Evolutionary conservation across 192 early-diverging fungal genomes (phyloP).

Genomic region (Dissophora globulifera): DNA sequence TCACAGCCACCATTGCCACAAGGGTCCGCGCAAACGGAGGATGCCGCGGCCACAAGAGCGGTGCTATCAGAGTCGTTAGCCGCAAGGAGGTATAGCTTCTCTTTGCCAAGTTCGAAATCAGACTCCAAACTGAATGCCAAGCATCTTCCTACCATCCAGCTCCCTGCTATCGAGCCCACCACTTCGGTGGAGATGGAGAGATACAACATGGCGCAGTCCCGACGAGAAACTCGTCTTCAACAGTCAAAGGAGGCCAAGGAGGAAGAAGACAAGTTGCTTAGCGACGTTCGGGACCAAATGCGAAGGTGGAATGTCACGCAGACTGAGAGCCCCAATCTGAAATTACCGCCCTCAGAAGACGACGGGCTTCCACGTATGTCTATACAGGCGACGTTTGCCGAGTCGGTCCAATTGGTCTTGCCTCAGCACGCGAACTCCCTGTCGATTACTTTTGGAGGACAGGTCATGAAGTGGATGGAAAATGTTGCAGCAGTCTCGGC

Average conservation of each 20-base stretch:
- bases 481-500: constrained; percentile 69
- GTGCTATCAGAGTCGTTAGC: constrained; percentile 25
- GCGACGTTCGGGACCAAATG: constrained; percentile 56
- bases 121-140: background rate
- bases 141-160: constrained; percentile 19
- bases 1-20: constrained; percentile 2
- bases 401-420: constrained; percentile 73
- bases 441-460: constrained; percentile 76
- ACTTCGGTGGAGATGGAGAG: constrained; percentile 64
- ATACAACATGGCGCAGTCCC: constrained; percentile 66
- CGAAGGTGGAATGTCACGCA: constrained; percentile 50
- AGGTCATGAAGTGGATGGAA: constrained; percentile 82
- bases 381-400: constrained; percentile 64
- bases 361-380: constrained; percentile 24
- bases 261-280: constrained; percentile 36
- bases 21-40: background rate
- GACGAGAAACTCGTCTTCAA: constrained; percentile 57
- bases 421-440: constrained; percentile 79
- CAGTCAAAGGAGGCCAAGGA: constrained; percentile 21
- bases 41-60: constrained; percentile 13
- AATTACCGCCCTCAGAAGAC: background rate
- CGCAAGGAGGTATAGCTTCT: constrained; percentile 44
- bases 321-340: constrained; percentile 4
- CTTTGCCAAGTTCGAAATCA: constrained; percentile 31
- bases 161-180: constrained; percentile 64